Conservation (phyloP, 2,329 filamentous ascomycete species). For the Chaetomium sp. region DNA sequence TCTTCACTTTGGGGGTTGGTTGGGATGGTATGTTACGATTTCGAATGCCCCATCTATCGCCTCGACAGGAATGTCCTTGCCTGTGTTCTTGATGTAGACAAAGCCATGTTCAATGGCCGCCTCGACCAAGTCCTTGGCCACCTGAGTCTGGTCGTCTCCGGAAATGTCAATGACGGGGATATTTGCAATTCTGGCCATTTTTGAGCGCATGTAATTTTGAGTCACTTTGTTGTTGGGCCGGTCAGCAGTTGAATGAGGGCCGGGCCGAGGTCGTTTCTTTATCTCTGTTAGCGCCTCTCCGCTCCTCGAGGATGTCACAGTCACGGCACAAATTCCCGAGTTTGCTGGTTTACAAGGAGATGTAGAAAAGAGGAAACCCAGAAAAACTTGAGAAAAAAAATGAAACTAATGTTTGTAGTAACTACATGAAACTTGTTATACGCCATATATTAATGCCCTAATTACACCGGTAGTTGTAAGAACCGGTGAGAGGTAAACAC, state of each 20-base stretch:
- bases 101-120: constrained; percentile 86
- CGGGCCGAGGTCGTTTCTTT: not conserved
- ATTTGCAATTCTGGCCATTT: constrained; percentile 43
- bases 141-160: constrained; percentile 54
- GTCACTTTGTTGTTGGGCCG: not conserved
- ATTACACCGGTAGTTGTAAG: too few relatives aligned
- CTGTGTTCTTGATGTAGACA: constrained; percentile 80
- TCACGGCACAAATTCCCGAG: not conserved
- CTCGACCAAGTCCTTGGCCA: constrained; percentile 71
- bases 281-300: constrained; percentile 5
- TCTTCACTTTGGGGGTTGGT: not conserved
- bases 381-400: not conserved
- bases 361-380: not conserved
- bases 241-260: not conserved
- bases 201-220: not conserved
- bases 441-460: not conserved
- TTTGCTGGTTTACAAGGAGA: not conserved
- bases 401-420: too few relatives aligned
- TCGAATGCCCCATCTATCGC: constrained; percentile 73
- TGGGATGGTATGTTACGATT: constrained; percentile 55
- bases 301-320: not conserved
- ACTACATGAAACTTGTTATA: not conserved
- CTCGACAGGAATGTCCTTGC: constrained; percentile 64
- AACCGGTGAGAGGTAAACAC: too few relatives aligned
- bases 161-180: constrained; percentile 87